Evolutionary conservation across 768 basidiomycete genomes (phyloP), one percentile per base, ranked within the genome.

Genomic region (Leucocoprinus sp.): DNA sequence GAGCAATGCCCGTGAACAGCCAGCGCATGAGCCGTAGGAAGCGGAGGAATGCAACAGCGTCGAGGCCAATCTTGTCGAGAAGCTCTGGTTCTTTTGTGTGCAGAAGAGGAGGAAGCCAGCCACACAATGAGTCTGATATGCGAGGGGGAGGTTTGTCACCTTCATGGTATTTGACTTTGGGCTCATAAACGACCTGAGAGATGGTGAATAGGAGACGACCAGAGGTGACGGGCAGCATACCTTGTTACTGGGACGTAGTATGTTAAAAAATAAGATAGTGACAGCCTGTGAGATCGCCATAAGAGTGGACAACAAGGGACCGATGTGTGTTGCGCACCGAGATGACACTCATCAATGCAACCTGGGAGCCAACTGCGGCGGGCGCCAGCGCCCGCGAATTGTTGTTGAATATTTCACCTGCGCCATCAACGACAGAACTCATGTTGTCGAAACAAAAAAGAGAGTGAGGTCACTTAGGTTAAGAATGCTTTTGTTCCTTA

Each of bases 11-110:
- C 19, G 73, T 63, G 67, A 91, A 92, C 40, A 87, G 68, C 63
- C 69, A 72, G 15, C 91, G 83, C 58, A 84, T 74, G 65, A 99
- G 77, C 43, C 93, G 82, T 19, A 86, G 76, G 63, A 98, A 97
- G 21, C 95, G 84, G 18, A 99, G 76, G 62, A 85, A 99, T 18
- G 85, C 76, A 38, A 93, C 89, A 0, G 93, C 95, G 57, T 99
- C 96, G 8, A 96, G 79, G 21, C 95, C 95, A 61, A 89, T 69
- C 61, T 86, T 87, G 54, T 87, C 82, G 22, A 95, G 69, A 26
- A 96, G 78, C 51, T 92, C 86, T n/a, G 87, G 81, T 59, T 97
- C 93, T 57, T 83, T 84, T 19, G 85, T 82, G 51, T 80, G 76
- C 27, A 90, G 57, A 31, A 97, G 76, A 0, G 93, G 93, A 6